Base-by-base conservation (phyloP, 768 basidiomycete species). In the Hypholoma sublateritium region DNA sequence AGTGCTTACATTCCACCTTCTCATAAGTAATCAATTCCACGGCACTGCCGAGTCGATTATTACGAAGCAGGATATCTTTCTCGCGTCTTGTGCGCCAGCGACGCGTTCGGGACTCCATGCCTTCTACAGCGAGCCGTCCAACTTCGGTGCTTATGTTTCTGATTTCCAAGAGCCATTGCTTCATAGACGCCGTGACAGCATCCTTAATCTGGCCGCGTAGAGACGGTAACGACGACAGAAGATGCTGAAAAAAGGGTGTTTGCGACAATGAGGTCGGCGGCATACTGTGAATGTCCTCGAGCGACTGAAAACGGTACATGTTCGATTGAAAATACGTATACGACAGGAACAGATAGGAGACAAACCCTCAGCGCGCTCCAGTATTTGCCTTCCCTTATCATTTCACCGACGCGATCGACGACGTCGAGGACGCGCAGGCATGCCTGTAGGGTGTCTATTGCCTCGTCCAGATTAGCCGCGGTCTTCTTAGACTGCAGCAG, bases 101-200 rank as follows among this genome's bases (percentile, higher is more conserved):
- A 65, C 89, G 80, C 17, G 85, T 85, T 25, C 97, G 84, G 24
- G 74, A 68, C 50, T 94, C 91, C 93, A 98, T 98, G 13, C 86
- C 85, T 62, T 98, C 94, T 43, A 95, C 81, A 2, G 95, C 95
- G 3, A 92, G 81, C 61, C 80, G 81, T 4, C 97, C 97, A 6
- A 99, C 91, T 50, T 88, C 82, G 1, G 87, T 85, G 51, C 91
- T 92, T 57, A 89, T 81, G 63, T 97, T 94, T 56, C 97, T 79
- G 51, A 98, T 94, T 65, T 98, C 95, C 47, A 97, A 83, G 24
- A 99, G 74, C 97, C 97, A 99, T 61, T 96, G 89, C 67, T 98
- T 98, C 77, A 92, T 89, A 4, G 94, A 93, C 0, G 93, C 93
- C 3, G 93, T 95, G 4, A 98, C 96, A 0, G 93, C 89, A 65